Evolutionary conservation across 108 stramenopile genomes (phyloP).

Genomic region (Thalassiosira profunda): DNA sequence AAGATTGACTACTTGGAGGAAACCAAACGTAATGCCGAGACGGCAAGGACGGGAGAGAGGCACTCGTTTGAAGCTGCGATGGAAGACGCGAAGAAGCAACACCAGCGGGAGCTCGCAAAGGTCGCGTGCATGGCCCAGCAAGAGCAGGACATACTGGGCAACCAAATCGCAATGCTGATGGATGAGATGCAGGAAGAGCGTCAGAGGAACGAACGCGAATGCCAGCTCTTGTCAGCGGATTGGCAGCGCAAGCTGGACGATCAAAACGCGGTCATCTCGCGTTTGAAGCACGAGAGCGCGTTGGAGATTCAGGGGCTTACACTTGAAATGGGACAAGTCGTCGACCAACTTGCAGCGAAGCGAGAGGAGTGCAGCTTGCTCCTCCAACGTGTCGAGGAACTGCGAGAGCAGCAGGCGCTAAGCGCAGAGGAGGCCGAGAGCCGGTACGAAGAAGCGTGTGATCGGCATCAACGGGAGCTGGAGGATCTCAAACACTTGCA

Average conservation of each 20-base stretch:
- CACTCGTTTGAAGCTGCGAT: constrained; percentile 29
- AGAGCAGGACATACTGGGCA: constrained; percentile 18
- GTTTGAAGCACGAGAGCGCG: constrained; percentile 23
- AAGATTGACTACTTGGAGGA: constrained; percentile 1
- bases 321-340: neutral
- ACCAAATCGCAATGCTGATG: constrained; percentile 16
- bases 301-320: constrained; percentile 20
- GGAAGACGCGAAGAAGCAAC: constrained; percentile 28
- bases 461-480: constrained; percentile 5
- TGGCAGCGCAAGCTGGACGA: constrained; percentile 12
- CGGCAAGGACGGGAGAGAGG: constrained; percentile 15
- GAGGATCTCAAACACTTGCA: constrained; percentile 13
- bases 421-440: neutral
- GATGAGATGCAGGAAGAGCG: constrained; percentile 17
- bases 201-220: constrained; percentile 7
- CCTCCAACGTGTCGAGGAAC: neutral
- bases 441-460: constrained; percentile 1
- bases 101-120: constrained; percentile 16
- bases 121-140: constrained; percentile 12
- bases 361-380: constrained; percentile 9
- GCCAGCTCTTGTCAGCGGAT: constrained; percentile 10
- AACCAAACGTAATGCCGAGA: constrained; percentile 5
- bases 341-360: constrained; percentile 7
- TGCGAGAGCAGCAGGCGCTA: neutral
- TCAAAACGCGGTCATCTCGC: constrained; percentile 20